Evolutionary conservation across 805 yeast genomes (phyloP).

Genomic region (Pichia californica): DNA sequence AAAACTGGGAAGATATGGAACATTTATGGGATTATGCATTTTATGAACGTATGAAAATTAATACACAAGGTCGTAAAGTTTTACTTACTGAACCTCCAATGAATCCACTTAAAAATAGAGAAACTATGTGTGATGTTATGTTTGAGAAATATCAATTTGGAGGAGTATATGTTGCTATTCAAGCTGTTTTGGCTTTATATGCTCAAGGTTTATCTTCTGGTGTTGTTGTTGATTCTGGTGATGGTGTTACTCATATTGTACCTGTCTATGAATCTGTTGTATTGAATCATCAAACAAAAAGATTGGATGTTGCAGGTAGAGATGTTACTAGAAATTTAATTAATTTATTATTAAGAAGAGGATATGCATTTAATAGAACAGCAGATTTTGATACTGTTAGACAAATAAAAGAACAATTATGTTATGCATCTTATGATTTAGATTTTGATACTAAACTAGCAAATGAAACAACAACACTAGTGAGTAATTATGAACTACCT

Average conservation of each 20-base stretch:
- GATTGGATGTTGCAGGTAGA: slow-evolving; percentile 96
- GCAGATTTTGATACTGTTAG: slow-evolving; percentile 99
- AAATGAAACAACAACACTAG: slow-evolving; percentile 91
- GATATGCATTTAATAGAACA: slow-evolving; percentile 96
- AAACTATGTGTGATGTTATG: slow-evolving; percentile 87
- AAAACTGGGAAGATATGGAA: slow-evolving; percentile 98
- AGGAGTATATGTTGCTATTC: slow-evolving; percentile 93
- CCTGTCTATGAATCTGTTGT: slow-evolving; percentile 97
- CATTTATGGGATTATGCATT: slow-evolving; percentile 97
- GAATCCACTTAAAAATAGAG: slow-evolving; percentile 90
- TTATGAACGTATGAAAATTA: slow-evolving; percentile 79
- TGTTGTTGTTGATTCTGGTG: slow-evolving; percentile 98
- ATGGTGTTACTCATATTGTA: slow-evolving; percentile 96
- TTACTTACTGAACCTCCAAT: slow-evolving; percentile 95
- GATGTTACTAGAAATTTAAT: slow-evolving; percentile 96
- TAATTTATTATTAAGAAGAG: slow-evolving; percentile 85
- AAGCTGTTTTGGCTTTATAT: slow-evolving; percentile 95
- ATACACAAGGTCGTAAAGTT: slow-evolving; percentile 68
- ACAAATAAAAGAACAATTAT: slow-evolving; percentile 92
- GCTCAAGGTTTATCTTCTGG: slow-evolving; percentile 97
- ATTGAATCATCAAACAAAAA: slow-evolving; percentile 84
- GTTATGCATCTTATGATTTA: slow-evolving; percentile 92
- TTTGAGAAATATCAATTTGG: slow-evolving; percentile 86
- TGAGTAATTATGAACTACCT: slow-evolving; percentile 87
- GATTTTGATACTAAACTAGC: slow-evolving; percentile 83